Percentiles rank a stretch among this genome's conserved stretches.
Conservation (phyloP, 805 yeast species). For the Saccharomycopsis javanensis region DNA sequence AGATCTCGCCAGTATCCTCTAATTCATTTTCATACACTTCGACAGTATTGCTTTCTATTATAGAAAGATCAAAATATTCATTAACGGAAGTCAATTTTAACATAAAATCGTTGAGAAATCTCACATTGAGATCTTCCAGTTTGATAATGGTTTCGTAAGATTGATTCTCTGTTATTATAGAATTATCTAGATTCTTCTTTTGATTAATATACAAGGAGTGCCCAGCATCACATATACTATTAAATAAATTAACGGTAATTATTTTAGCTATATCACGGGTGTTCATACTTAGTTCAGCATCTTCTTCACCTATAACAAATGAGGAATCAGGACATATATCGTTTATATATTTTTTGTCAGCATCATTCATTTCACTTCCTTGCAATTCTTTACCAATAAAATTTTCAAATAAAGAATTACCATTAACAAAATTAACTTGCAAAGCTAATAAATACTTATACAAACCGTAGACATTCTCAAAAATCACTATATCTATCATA, state of each 20-base stretch:
- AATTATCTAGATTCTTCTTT: too few species aligned
- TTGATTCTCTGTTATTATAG: not conserved
- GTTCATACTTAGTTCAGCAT: not conserved
- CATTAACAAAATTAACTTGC: not conserved
- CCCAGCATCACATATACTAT: not conserved
- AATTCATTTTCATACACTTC: not conserved
- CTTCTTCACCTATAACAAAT: not conserved
- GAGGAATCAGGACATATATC: not conserved
- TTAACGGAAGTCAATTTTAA: not conserved
- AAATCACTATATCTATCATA: not conserved
- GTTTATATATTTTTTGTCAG: not conserved
- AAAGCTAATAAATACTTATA: not conserved
- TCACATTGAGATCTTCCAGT: not conserved
- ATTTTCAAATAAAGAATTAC: not conserved
- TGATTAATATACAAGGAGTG: not conserved
- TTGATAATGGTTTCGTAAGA: not conserved
- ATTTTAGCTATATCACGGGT: not conserved
- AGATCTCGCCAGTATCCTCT: not conserved
- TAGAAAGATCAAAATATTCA: not conserved
- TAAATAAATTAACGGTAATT: not conserved
- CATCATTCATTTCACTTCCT: not conserved
- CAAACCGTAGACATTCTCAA: not conserved
- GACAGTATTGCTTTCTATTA: not conserved
- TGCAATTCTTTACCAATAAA: not conserved
- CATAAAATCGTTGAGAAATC: conserved; percentile 2